Conservation (phyloP, 2,329 filamentous ascomycete species). For the Camillea tinctor region DNA sequence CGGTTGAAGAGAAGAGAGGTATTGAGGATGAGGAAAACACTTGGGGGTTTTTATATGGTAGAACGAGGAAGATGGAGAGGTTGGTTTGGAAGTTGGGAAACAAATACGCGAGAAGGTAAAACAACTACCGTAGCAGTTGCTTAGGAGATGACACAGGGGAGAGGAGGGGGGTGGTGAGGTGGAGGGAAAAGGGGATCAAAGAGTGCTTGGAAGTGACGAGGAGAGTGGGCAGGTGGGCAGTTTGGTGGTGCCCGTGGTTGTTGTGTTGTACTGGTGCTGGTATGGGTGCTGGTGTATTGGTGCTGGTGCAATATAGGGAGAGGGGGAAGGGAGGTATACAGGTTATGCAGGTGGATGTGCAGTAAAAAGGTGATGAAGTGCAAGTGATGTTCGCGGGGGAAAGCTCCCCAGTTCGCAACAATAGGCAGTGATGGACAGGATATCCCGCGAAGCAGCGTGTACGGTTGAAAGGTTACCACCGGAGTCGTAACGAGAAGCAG, state of each 20-base stretch:
- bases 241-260: slow-evolving; percentile 9
- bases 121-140: neutral
- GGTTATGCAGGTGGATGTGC: neutral
- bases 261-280: slow-evolving; percentile 3
- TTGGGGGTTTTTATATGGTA: no score
- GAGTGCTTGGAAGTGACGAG: neutral
- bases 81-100: no score
- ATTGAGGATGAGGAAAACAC: no score
- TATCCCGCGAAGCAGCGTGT: slow-evolving; percentile 2
- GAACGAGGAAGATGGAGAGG: no score
- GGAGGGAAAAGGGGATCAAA: neutral
- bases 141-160: neutral
- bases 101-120: neutral
- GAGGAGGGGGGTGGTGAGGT: no score
- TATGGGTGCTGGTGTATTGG: no score
- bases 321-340: neutral
- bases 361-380: no score
- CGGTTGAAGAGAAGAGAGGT: neutral
- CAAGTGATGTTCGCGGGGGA: neutral
- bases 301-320: slow-evolving; percentile 1
- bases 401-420: neutral
- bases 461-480: neutral
- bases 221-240: neutral
- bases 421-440: neutral
- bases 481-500: slow-evolving; percentile 10